Base-by-base conservation (phyloP, 805 yeast genomes). In the Scheffersomyces ergatensis region DNA sequence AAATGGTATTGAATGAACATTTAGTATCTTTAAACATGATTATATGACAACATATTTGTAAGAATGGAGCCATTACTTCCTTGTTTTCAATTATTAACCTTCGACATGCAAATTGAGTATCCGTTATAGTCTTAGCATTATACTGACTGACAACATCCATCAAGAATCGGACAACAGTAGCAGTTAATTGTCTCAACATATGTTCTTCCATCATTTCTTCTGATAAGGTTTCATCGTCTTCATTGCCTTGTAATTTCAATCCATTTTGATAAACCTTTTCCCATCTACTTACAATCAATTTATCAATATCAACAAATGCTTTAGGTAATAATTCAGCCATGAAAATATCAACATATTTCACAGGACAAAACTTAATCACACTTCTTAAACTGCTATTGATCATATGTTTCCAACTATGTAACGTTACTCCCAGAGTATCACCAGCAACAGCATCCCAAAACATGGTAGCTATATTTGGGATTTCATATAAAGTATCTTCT, bases 201-300 rank as follows among this genome's bases (percentile, higher is more conserved):
- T 92, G 96, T 58, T 93, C 99, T 51, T 92, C 97, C 86, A 93
- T 84, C 95, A 93, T 93, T 57, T 93, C 99, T 50, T 90, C 97
- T n/a, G 93, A 83, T 54, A 92, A 72, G 18, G 89, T 87, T 38
- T 82, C 90, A 51, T 89, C 96, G 45, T 81, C 83, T 33, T 77
- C 80, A 33, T 76, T 74, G 0, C 82, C 82, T 49, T 76, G 79
- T 30, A 75, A 61, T 47, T 77, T 80, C 29, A 78, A 54, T 2
- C 85, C 83, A 24, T 76, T 80, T 39, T 67, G 62, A 57, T 76
- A 79, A 15, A 81, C 86, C 47, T 70, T 72, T 21, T 74, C 78
- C 99, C 99, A 93, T 57, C 77, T 83, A 20, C 67, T 67, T n/a
- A 80, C 77, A 27, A 93, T 66, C n/a, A 89, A 68, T 30, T 76